Conservation (phyloP, 2,329 filamentous ascomycete species). For the Akanthomyces muscarius region DNA sequence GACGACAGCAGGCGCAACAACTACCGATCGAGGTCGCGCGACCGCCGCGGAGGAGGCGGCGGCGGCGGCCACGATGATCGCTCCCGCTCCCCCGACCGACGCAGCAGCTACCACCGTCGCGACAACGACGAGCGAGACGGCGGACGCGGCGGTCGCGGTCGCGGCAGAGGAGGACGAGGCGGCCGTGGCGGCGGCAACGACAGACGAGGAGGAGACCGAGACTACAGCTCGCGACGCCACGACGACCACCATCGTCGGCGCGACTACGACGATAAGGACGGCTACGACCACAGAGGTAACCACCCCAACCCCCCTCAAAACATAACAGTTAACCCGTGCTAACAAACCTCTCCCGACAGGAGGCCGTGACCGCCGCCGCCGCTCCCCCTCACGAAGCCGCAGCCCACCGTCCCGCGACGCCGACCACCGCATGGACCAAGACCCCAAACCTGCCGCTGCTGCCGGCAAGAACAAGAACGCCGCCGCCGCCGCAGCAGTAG, state of each 20-base stretch:
- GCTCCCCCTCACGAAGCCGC: slow-evolving; percentile 11
- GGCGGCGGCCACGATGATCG: slow-evolving; percentile 32
- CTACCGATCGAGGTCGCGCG: slow-evolving; percentile 33
- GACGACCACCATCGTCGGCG: slow-evolving; percentile 25
- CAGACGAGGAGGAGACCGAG: slow-evolving; percentile 35
- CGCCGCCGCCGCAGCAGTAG: not conserved
- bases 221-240: slow-evolving; percentile 29
- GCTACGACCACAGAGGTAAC: slow-evolving; percentile 22
- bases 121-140: slow-evolving; percentile 34
- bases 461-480: not conserved
- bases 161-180: slow-evolving; percentile 23
- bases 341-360: not conserved
- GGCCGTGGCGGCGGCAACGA: slow-evolving; percentile 21
- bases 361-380: slow-evolving; percentile 8
- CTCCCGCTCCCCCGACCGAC: slow-evolving; percentile 34
- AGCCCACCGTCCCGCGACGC: slow-evolving; percentile 13
- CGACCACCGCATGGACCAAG: slow-evolving; percentile 29
- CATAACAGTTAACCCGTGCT: not conserved
- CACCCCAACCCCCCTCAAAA: not conserved
- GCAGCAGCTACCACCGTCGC: slow-evolving; percentile 30
- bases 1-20: slow-evolving; percentile 31
- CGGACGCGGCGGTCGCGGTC: slow-evolving; percentile 24
- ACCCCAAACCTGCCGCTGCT: slow-evolving; percentile 21
- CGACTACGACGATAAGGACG: slow-evolving; percentile 26
- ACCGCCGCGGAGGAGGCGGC: slow-evolving; percentile 28